phyloP scores from a whole-genome alignment of 176 grass and related monocot species.

The Phoenix roebelenii region DNA sequence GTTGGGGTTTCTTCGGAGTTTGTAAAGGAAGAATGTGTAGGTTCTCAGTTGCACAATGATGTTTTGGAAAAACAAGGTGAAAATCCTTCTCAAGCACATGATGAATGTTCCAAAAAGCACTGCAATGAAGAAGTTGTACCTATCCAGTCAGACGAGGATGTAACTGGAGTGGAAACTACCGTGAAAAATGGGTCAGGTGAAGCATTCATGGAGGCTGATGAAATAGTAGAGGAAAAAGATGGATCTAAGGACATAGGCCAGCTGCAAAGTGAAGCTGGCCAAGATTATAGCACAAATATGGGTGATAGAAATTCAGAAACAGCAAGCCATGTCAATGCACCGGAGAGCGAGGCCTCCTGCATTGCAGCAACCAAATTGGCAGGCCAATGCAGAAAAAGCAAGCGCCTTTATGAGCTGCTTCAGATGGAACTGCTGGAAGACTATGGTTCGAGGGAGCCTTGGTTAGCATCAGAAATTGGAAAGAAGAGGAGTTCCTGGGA shows the following conservation, averaged over 20 bases:
- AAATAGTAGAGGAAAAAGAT: conserved; percentile 43
- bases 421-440: conserved; percentile 70
- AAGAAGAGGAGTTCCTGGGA: conserved; percentile 16
- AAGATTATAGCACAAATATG: conserved; percentile 1
- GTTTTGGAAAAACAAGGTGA: conserved; percentile 15
- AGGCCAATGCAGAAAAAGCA: conserved; percentile 52
- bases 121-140: conserved; percentile 20
- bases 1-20: conserved; percentile 9
- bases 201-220: conserved; percentile 12
- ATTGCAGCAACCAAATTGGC: conserved; percentile 23
- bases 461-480: conserved; percentile 7
- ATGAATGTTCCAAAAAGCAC: conserved; percentile 15
- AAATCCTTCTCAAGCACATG: conserved; percentile 19
- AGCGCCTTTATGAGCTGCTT: conserved; percentile 76
- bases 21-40: conserved; percentile 4
- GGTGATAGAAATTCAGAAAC: conserved; percentile 20
- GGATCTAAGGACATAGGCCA: conserved; percentile 12
- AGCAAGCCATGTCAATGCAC: conserved; percentile 6
- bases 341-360: conserved; percentile 2
- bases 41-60: conserved; percentile 4
- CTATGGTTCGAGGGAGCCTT: conserved; percentile 27
- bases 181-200: conserved; percentile 11
- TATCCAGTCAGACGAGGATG: conserved; percentile 14
- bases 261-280: conserved; percentile 16
- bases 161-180: no score